phyloP scores from a whole-genome alignment of 2,329 filamentous ascomycete genomes.

The Aotearoamyces nothofagi region DNA sequence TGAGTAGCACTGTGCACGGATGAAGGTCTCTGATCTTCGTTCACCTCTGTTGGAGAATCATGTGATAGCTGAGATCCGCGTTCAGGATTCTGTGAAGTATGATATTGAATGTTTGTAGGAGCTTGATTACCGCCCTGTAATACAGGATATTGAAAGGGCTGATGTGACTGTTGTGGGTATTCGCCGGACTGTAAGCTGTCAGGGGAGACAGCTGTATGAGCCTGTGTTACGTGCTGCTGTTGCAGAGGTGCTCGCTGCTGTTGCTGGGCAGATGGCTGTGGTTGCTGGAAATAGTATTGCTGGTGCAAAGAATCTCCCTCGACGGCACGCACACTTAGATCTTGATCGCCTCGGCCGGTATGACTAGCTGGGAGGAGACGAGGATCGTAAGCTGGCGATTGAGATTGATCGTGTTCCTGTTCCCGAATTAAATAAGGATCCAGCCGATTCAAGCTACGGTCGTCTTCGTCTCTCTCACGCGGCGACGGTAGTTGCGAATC shows the following conservation, averaged over 20 bases:
- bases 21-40: conserved; percentile 15
- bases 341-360: conserved; percentile 12
- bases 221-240: conserved; percentile 6
- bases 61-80: conserved; percentile 46
- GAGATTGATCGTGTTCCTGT: conserved; percentile 10
- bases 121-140: conserved; percentile 15
- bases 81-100: conserved; percentile 32
- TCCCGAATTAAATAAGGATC: conserved; percentile 17
- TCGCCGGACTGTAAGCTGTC: conserved; percentile 16
- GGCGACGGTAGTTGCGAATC: conserved; percentile 15
- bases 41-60: conserved; percentile 33
- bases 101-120: conserved; percentile 20
- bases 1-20: conserved; percentile 17
- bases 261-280: conserved; percentile 15
- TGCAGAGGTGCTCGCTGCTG: conserved; percentile 8
- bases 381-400: conserved; percentile 9
- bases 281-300: conserved; percentile 14
- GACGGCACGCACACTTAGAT: conserved; percentile 7
- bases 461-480: conserved; percentile 14
- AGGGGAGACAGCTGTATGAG: conserved; percentile 5
- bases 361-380: conserved; percentile 14
- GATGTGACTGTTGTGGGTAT: conserved; percentile 11
- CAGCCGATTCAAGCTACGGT: no score
- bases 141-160: conserved; percentile 17
- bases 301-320: conserved; percentile 15